Evolutionary conservation across 1,284 basidiomycete species (phyloP), one percentile per base, ranked within the genome.

Genomic region (Ustilago crameri): DNA sequence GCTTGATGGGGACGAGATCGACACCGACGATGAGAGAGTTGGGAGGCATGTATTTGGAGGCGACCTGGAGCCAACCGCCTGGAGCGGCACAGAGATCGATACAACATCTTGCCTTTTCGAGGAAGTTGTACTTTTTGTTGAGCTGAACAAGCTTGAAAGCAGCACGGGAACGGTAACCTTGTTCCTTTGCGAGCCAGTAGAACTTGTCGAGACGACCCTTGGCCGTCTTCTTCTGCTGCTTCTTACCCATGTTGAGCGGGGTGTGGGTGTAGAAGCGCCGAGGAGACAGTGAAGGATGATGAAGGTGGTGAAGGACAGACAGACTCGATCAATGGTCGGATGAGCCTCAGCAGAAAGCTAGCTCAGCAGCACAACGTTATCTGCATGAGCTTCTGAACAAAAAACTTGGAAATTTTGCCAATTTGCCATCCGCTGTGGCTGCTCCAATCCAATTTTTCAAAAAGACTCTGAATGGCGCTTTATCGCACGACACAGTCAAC

Each of bases 71-170:
- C 96, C 96, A 99, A 84, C 96, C 96, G 82, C 96, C 96, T 7
- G 96, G 96, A 9, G 96, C 96, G 48, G 96, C 96, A 86, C 96
- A 98, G 51, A 99, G 87, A 88, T 99, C 96, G 83, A 99, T 96
- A 58, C 91, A 93, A 84, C 95, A 98, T 89, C 90, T 88, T 30
- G 96, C 91, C 49, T 89, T 87, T 81, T 95, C 93, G 40, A 98
- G 88, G 81, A 98, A 92, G 38, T 90, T 89, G 85, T 92, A 99
- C 86, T 98, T 98, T 84, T 97, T 95, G 88, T 99, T 98, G 74
- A 99, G 87, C 84, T 99, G 96, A 59, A 98, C 95, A 61, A 99
- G 89, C 86, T 99, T 99, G 90, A 98, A 99, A 3, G 96, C 96
- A 22, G 96, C 98, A 88, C 96, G 95, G 75, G 96, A 96, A 70